These are phyloP conservation scores for Geosmithia putterillii DNA, from an alignment of 2,329 filamentous ascomycete genomes.

Conservation along the genomic window DNA sequence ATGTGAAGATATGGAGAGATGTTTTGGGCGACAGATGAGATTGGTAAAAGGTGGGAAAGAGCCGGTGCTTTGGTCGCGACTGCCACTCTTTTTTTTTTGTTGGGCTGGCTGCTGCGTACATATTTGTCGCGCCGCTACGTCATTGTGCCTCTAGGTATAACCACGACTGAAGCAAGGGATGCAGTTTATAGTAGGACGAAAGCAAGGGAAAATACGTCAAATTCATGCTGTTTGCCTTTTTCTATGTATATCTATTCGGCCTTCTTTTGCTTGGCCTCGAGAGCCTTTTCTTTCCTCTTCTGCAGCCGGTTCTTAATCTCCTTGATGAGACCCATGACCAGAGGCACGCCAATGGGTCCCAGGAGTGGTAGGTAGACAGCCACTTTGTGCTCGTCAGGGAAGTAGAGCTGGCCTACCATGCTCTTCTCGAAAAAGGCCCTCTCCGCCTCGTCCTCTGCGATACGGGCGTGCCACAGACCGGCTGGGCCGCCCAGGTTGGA, in stretches of 20 bases:
- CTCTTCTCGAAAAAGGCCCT: slow-evolving; percentile 96
- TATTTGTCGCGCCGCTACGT: neutral
- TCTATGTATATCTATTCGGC: slow-evolving; percentile 10
- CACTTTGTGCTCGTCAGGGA: slow-evolving; percentile 96
- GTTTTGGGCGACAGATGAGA: neutral
- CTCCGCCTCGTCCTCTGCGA: slow-evolving; percentile 82
- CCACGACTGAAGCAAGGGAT: neutral
- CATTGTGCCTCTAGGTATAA: neutral
- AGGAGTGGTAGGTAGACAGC: slow-evolving; percentile 89
- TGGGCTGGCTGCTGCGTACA: neutral
- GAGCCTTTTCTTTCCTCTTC: slow-evolving; percentile 29
- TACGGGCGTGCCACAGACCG: slow-evolving; percentile 68
- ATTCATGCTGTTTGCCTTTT: neutral
- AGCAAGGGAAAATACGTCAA: neutral
- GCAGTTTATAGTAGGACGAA: neutral
- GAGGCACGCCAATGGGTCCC: slow-evolving; percentile 80
- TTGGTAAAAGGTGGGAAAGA: neutral
- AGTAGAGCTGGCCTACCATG: slow-evolving; percentile 98
- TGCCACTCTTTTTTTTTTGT: neutral
- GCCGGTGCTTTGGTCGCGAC: neutral
- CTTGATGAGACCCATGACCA: slow-evolving; percentile 73
- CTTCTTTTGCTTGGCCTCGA: slow-evolving; percentile 26
- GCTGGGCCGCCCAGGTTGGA: slow-evolving; percentile 50
- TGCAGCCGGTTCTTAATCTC: slow-evolving; percentile 57
- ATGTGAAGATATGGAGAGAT: neutral